These are phyloP conservation scores for Gamarada debralockiae DNA, from an alignment of 495 filamentous ascomycete species.

Conservation along the genomic window DNA sequence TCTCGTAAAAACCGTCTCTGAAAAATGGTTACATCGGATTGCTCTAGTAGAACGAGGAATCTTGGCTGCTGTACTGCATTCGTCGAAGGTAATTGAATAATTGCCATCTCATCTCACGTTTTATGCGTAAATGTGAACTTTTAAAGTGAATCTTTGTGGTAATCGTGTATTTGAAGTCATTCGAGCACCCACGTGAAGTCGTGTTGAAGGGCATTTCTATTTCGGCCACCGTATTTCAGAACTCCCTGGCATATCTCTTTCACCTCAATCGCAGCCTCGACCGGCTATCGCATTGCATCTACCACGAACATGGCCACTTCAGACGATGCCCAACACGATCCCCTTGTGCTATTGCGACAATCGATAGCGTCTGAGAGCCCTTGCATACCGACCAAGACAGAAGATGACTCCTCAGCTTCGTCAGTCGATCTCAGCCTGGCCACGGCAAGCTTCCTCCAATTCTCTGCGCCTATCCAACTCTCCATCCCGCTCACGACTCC, in stretches of 20 bases:
- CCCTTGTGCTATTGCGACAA: slow-evolving; percentile 74
- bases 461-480: slow-evolving; percentile 57
- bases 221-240: not conserved
- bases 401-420: slow-evolving; percentile 35
- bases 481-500: slow-evolving; percentile 68
- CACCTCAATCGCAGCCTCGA: not conserved
- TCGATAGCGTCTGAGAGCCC: slow-evolving; percentile 64
- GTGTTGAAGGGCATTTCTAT: not conserved
- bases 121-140: too few species aligned
- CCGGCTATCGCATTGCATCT: not conserved
- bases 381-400: slow-evolving; percentile 56
- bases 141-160: too few species aligned
- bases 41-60: too few species aligned
- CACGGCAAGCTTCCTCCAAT: slow-evolving; percentile 77
- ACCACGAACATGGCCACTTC: slow-evolving; percentile 21
- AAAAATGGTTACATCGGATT: too few species aligned
- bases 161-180: too few species aligned
- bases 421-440: slow-evolving; percentile 52
- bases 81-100: too few species aligned
- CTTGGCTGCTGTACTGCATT: too few species aligned
- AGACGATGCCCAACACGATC: slow-evolving; percentile 52
- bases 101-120: too few species aligned
- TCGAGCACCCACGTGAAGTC: slow-evolving; percentile 1
- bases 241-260: not conserved
- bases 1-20: too few species aligned